Evolutionary conservation across 1,284 basidiomycete species (phyloP).

Genomic region (Malassezia sympodialis): DNA sequence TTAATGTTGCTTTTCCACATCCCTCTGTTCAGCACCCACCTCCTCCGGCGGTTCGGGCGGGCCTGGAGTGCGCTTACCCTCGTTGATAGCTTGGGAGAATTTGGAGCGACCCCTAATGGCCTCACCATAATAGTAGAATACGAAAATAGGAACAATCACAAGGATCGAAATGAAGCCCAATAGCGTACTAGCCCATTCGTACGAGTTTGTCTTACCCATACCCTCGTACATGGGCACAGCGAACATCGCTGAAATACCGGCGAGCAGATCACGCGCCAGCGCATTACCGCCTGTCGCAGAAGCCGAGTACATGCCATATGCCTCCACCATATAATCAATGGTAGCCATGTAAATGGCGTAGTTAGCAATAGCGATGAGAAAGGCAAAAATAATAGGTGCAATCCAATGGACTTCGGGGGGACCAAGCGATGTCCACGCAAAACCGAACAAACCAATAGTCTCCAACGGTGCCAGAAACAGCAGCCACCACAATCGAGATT

Average conservation of each 20-base stretch:
- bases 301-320: slow-evolving; percentile 50
- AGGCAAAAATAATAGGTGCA: slow-evolving; percentile 50
- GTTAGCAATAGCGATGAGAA: slow-evolving; percentile 50
- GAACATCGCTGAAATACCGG: slow-evolving; percentile 50
- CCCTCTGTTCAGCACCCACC: background rate
- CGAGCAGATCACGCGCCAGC: slow-evolving; percentile 46
- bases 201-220: slow-evolving; percentile 12
- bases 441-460: slow-evolving; percentile 50
- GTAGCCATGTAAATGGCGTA: slow-evolving; percentile 43
- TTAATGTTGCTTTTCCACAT: background rate
- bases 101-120: slow-evolving; percentile 47
- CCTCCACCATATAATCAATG: slow-evolving; percentile 50
- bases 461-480: slow-evolving; percentile 49
- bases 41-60: background rate
- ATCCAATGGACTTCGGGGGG: slow-evolving; percentile 49
- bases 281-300: slow-evolving; percentile 49
- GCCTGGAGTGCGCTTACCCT: slow-evolving; percentile 25
- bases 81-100: slow-evolving; percentile 40
- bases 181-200: slow-evolving; percentile 50
- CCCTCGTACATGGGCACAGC: slow-evolving; percentile 49
- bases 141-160: slow-evolving; percentile 50
- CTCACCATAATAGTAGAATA: slow-evolving; percentile 50
- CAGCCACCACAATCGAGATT: slow-evolving; percentile 48
- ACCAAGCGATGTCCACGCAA: slow-evolving; percentile 50
- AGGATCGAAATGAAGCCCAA: slow-evolving; percentile 49